These are phyloP conservation scores for Annulohypoxylon nitens DNA, from an alignment of 495 filamentous ascomycete genomes.

Conservation along the genomic window DNA sequence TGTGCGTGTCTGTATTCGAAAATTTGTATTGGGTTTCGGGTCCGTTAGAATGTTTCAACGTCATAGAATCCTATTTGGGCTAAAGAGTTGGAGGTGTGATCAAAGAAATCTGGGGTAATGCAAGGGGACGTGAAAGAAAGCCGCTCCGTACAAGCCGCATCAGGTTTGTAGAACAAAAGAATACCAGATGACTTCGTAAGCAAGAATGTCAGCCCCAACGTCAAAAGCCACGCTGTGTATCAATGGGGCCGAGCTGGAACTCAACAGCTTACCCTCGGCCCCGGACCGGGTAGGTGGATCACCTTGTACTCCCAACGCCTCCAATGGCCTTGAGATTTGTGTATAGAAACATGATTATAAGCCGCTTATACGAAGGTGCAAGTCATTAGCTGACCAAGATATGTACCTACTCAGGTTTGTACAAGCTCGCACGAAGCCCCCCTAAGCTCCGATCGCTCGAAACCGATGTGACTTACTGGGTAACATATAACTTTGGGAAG, in stretches of 20 bases:
- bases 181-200: slow-evolving; percentile 1
- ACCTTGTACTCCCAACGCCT: background rate
- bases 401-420: background rate
- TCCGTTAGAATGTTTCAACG: slow-evolving; percentile 6
- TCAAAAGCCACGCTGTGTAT: slow-evolving; percentile 3
- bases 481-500: slow-evolving; percentile 25
- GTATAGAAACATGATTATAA: background rate
- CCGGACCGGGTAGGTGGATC: slow-evolving; percentile 15
- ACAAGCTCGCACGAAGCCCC: background rate
- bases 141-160: background rate
- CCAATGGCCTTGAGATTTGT: background rate
- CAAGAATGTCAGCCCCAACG: slow-evolving; percentile 9
- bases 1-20: slow-evolving; percentile 2
- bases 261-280: slow-evolving; percentile 5
- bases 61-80: slow-evolving; percentile 17
- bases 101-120: slow-evolving; percentile 32
- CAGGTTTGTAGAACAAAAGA: background rate
- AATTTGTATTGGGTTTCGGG: background rate
- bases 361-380: slow-evolving; percentile 2
- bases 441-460: slow-evolving; percentile 3
- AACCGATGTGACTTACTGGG: background rate
- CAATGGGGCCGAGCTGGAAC: slow-evolving; percentile 4
- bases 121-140: slow-evolving; percentile 23
- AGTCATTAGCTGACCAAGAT: slow-evolving; percentile 20
- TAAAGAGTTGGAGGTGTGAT: slow-evolving; percentile 1